Percentiles rank a stretch among this genome's conserved stretches.
These are phyloP conservation scores for Epichloe aotearoae DNA, from an alignment of 2,329 filamentous ascomycete species.

Conservation along the genomic window DNA sequence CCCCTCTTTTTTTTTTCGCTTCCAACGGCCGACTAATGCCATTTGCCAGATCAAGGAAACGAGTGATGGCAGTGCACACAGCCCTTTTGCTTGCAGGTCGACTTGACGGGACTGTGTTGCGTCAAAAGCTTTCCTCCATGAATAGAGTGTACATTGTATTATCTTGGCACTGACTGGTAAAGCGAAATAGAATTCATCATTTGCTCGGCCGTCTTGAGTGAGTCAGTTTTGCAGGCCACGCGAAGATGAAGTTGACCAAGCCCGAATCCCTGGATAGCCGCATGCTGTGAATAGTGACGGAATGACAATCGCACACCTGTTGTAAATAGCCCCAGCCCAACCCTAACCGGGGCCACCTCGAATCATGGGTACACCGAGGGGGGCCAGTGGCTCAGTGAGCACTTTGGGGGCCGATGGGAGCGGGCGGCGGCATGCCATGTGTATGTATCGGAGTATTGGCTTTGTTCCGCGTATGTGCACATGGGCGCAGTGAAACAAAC, in stretches of 20 bases:
- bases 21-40: not conserved
- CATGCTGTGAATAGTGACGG: too few species aligned
- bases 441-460: too few species aligned
- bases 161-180: not conserved
- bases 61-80: slow-evolving; percentile 7
- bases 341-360: too few species aligned
- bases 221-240: slow-evolving; percentile 13
- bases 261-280: slow-evolving; percentile 7
- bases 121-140: not conserved
- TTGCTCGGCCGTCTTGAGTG: not conserved
- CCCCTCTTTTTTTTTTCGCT: not conserved
- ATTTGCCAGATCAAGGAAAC: slow-evolving; percentile 10
- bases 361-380: too few species aligned
- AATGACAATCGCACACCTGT: too few species aligned
- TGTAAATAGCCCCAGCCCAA: too few species aligned
- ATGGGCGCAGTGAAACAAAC: too few species aligned
- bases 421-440: too few species aligned
- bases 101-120: slow-evolving; percentile 1
- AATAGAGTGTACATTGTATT: not conserved
- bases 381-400: too few species aligned
- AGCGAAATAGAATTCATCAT: not conserved
- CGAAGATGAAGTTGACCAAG: slow-evolving; percentile 13
- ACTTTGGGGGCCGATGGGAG: too few species aligned
- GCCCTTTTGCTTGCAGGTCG: slow-evolving; percentile 9
- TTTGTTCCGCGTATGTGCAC: too few species aligned